Base-by-base conservation (phyloP, 495 filamentous ascomycete genomes). In the Hypoxylon cercidicola region DNA sequence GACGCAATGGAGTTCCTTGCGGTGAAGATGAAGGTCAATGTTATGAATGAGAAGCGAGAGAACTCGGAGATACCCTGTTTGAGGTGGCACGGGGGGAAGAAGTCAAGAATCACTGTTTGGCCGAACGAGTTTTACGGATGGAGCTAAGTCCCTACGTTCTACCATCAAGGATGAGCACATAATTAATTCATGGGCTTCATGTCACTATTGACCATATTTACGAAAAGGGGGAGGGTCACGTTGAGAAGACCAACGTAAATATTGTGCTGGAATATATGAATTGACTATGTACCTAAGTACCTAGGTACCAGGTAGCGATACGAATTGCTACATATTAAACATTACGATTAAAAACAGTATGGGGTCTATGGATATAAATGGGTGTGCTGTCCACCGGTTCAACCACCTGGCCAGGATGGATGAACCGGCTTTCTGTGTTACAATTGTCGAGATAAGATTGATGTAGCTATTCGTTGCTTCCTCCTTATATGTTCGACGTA, bases 81-180 rank as follows among this genome's bases (percentile, higher is more conserved):
- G 2, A 55, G 65, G 28, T 64, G 54, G 60, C 51, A 53, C 12
- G 34, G 49, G 3, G 65, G 41, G 50, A 66, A 58, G 54, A 63
- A 30, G 35, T 11, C 19, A 1, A 28, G 25, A 3, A 32, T 39
- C 10, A 40, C 15, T n/a, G 16, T 69, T 11, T 37, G 4, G 15
- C 50, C 66, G 2, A 66, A 66, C 40, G 69, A 72, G 49, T 60
- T 51, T 5, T 72, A 72, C 16, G 51, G 23, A 2, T 72, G 61
- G 65, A 62, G 69, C 30, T 72, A 64, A 43, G 25, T 28, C 3
- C 7, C 25, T 28, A 28, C 3, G 25, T 28, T n/a, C n/a, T n/a
- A n/a, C n/a, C n/a, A n/a, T n/a, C n/a, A n/a, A n/a, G n/a, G n/a
- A n/a, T n/a, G n/a, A n/a, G n/a, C n/a, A n/a, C n/a, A n/a, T n/a